phyloP scores from a whole-genome alignment of 306 rosid species.

The Quercus bicolor region DNA sequence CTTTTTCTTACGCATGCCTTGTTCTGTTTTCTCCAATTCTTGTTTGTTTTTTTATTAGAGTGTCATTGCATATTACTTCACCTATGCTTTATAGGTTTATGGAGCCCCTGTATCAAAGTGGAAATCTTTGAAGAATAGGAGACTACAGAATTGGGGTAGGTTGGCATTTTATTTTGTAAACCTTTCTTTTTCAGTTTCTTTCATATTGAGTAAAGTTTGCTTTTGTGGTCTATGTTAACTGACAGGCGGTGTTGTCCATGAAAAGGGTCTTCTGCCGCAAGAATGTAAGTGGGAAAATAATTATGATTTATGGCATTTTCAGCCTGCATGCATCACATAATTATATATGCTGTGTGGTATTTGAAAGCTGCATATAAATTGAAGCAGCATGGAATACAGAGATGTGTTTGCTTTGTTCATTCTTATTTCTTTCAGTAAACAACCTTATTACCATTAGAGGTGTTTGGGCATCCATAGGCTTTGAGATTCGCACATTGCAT shows the following conservation, averaged over 20 bases:
- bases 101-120: conserved; percentile 71
- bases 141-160: conserved; percentile 94
- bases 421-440: neutral
- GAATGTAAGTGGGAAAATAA: conserved; percentile 49
- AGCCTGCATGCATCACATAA: neutral
- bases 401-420: neutral
- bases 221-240: conserved; percentile 21
- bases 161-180: neutral
- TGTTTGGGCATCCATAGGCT: neutral
- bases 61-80: conserved; percentile 10
- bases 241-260: conserved; percentile 89
- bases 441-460: neutral
- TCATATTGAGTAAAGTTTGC: conserved; percentile 19
- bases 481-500: neutral
- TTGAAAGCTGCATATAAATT: neutral
- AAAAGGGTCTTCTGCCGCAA: conserved; percentile 89
- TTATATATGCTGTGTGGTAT: neutral
- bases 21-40: neutral
- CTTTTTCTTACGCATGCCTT: neutral
- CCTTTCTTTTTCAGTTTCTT: neutral
- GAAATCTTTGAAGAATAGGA: conserved; percentile 77
- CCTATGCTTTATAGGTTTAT: conserved; percentile 46
- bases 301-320: neutral
- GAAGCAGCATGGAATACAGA: neutral
- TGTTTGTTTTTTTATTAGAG: neutral